These are phyloP conservation scores for Suillus subaureus DNA, from an alignment of 768 basidiomycete genomes.

Conservation along the genomic window DNA sequence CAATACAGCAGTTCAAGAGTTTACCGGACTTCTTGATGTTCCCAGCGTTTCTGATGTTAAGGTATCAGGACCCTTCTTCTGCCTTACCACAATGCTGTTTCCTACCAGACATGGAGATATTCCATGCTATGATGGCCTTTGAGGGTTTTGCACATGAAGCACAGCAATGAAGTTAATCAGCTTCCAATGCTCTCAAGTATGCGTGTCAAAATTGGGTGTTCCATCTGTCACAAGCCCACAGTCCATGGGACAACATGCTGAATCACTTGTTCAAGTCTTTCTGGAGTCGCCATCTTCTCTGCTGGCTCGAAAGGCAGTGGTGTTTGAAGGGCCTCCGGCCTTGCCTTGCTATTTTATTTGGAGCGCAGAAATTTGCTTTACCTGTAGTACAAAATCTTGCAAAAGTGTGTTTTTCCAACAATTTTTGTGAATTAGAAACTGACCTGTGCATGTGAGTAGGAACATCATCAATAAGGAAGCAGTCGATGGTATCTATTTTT, in stretches of 20 bases:
- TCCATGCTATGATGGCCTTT: not conserved
- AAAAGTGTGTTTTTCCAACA: not conserved
- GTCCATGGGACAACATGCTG: not conserved
- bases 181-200: not conserved
- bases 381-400: not conserved
- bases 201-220: not conserved
- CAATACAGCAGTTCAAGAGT: not conserved
- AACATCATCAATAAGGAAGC: not conserved
- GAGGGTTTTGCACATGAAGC: not conserved
- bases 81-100: not conserved
- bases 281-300: not conserved
- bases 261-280: not conserved
- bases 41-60: not conserved
- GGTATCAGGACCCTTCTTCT: not conserved
- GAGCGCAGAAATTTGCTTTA: not conserved
- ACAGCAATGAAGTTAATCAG: not conserved
- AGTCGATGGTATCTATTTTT: not conserved
- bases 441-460: not conserved
- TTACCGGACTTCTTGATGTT: not conserved
- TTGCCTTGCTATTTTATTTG: not conserved
- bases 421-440: not conserved
- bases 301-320: constrained; percentile 2
- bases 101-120: not conserved
- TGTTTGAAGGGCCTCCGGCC: not conserved
- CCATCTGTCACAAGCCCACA: not conserved